Base-by-base conservation (phyloP, 495 filamentous ascomycete genomes). In the Penicillium angulare region DNA sequence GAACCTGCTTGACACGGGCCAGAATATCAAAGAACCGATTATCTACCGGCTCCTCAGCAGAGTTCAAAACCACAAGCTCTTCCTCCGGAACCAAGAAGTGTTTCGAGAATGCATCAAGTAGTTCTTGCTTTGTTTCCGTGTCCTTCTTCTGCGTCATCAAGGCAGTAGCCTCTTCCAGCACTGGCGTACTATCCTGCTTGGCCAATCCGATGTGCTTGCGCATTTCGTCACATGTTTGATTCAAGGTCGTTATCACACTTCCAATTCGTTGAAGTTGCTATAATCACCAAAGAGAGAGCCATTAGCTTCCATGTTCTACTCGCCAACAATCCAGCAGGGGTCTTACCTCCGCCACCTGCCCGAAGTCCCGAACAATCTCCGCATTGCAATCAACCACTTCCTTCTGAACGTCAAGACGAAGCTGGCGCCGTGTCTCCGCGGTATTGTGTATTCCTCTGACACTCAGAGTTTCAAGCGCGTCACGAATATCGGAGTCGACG, bases 371-470 rank as follows among this genome's bases (percentile, higher is more conserved):
- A 42, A 99, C 84, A 49, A 99, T 89, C 49, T 90, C 86, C 26
- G 86, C 91, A 84, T 97, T 97, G 70, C 89, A 89, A 50, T 92
- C 83, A 38, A 97, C 89, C 26, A 97, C 87, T 66, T 97, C 91
- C 58, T 88, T 91, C 67, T 97, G 91, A 2, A 95, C 79, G 68
- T 96, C 87, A 1, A 95, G 69, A 24, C 90, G 81, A 10, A 97
- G 69, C 55, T 87, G 85, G 24, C 93, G 82, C 9, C 93, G 79
- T 16, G 86, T 86, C 52, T 95, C 89, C 7, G 86, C 74, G 7
- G 81, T 90, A 61, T 97, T 97, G 33, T 81, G 73, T 12, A 90
- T 65, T 1, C 80, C 81, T 18, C 85, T 75, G 24, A 82, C 73
- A 65, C 96, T 92, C 12, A 97, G 73, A 0, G 88, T 82, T 43